Evolutionary conservation across 2,329 filamentous ascomycete species (phyloP).

Genomic region (Penicillium fuscoglaucum): DNA sequence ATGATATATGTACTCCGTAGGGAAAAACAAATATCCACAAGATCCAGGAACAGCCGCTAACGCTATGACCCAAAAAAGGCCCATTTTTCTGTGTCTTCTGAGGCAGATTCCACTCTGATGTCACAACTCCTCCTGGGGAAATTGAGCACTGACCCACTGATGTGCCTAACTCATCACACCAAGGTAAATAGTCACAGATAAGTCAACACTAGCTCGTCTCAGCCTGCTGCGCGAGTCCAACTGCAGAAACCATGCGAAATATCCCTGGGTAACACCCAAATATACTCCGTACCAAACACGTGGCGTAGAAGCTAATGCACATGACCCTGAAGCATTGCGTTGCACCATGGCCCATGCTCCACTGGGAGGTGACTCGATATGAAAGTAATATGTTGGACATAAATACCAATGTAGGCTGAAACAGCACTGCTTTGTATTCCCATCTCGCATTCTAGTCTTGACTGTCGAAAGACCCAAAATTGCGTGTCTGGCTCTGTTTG

Average conservation of each 20-base stretch:
- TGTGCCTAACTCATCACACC: constrained; percentile 13
- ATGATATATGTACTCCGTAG: neutral
- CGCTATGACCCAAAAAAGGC: constrained; percentile 22
- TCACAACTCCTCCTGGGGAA: constrained; percentile 24
- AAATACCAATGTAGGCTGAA: neutral
- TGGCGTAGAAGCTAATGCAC: constrained; percentile 1
- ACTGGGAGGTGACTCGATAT: neutral
- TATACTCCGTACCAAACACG: neutral
- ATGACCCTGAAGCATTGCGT: neutral
- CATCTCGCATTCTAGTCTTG: neutral
- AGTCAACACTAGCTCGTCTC: constrained; percentile 18
- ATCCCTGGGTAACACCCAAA: neutral
- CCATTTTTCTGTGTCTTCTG: neutral
- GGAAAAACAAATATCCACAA: neutral
- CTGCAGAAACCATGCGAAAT: neutral
- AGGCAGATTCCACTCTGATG: constrained; percentile 19
- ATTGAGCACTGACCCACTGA: constrained; percentile 24
- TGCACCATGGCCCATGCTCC: constrained; percentile 1
- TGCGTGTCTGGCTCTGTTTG: neutral
- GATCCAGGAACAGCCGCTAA: constrained; percentile 9
- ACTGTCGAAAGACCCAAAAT: neutral
- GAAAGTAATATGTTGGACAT: neutral
- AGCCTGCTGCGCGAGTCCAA: neutral
- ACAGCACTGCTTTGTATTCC: neutral
- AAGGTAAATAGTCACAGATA: constrained; percentile 19